phyloP scores from a whole-genome alignment of 208 protist genomes.

The Acanthamoeba royreba region DNA sequence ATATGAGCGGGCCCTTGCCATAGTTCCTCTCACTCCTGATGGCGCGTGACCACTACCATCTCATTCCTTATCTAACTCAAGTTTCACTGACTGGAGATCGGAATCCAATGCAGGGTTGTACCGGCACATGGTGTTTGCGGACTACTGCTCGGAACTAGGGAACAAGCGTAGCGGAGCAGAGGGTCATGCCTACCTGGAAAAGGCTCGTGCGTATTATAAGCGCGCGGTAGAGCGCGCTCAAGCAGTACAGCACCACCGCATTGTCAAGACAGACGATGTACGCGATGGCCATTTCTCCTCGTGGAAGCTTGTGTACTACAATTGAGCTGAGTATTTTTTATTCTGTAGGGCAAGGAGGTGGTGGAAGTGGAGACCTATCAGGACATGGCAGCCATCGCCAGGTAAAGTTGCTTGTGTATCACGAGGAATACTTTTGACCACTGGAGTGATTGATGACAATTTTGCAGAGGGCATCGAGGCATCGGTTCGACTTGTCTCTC shows the following conservation, averaged over 20 bases:
- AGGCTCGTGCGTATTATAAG: not conserved
- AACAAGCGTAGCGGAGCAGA: not conserved
- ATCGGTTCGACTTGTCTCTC: not conserved
- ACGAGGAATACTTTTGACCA: not conserved
- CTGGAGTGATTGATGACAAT: not conserved
- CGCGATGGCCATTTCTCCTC: not conserved
- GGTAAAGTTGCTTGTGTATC: not conserved
- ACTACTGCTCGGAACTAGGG: not conserved
- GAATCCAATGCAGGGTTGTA: not conserved
- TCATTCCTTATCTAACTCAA: not conserved
- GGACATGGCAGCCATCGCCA: not conserved
- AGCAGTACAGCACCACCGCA: not conserved
- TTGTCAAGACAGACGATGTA: not conserved
- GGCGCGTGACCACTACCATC: not conserved
- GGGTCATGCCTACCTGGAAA: not conserved
- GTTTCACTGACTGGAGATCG: not conserved
- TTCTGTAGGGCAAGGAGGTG: not conserved
- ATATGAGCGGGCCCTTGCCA: not conserved
- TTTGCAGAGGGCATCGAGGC: not conserved
- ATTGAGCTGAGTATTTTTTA: not conserved
- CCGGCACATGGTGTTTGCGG: not conserved
- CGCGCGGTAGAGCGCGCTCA: not conserved
- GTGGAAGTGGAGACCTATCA: not conserved
- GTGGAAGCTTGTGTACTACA: not conserved
- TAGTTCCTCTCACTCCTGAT: not conserved